These are phyloP conservation scores for Dillenia suffruticosa DNA, from an alignment of 164 flowering plant species.

Conservation along the genomic window DNA sequence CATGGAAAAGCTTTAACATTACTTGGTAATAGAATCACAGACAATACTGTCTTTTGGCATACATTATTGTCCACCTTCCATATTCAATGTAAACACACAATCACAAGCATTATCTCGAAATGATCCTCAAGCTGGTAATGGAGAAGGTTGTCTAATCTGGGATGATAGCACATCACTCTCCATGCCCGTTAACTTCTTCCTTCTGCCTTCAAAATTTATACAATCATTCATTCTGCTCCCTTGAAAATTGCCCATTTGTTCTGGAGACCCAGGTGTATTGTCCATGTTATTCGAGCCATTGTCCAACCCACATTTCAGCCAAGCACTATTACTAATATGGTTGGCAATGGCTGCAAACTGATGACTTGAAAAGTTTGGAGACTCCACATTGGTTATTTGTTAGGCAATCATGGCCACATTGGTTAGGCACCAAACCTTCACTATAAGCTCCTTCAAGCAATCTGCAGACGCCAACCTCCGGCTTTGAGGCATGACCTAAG, in stretches of 20 bases:
- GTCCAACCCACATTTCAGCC: constrained; percentile 59
- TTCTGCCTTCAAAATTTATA: constrained; percentile 15
- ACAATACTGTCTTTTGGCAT: too few relatives aligned
- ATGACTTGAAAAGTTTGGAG: constrained; percentile 57
- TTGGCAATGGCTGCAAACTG: constrained; percentile 52
- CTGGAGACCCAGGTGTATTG: not conserved
- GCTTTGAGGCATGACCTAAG: constrained; percentile 32
- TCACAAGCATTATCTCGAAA: too few relatives aligned
- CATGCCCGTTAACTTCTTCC: constrained; percentile 11
- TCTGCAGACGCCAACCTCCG: constrained; percentile 41
- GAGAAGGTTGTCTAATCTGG: constrained; percentile 4
- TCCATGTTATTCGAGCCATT: constrained; percentile 2
- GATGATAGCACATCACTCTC: constrained; percentile 10
- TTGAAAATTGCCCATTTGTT: constrained; percentile 11
- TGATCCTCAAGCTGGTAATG: too few relatives aligned
- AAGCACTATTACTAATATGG: constrained; percentile 55
- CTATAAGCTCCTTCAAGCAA: constrained; percentile 38
- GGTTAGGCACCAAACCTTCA: constrained; percentile 51
- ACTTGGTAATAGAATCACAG: too few relatives aligned
- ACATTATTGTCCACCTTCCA: too few relatives aligned
- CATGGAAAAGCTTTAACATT: too few relatives aligned
- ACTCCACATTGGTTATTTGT: too few relatives aligned
- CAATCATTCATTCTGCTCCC: constrained; percentile 9
- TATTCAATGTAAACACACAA: too few relatives aligned
- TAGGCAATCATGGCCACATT: constrained; percentile 79